Base-by-base conservation (phyloP, 1,284 basidiomycete species). In the Apiotrichum siamense region DNA sequence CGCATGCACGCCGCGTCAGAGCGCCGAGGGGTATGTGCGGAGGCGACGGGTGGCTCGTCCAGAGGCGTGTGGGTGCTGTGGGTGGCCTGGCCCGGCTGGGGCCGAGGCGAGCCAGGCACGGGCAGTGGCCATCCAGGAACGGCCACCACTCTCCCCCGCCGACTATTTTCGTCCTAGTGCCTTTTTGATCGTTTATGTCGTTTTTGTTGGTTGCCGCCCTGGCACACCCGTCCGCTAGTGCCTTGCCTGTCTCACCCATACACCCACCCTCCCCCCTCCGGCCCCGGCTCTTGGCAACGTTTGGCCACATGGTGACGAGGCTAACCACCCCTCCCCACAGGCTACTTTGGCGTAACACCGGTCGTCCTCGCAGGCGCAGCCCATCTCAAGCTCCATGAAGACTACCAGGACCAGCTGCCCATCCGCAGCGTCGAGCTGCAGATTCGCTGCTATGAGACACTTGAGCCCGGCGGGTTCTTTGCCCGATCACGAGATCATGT, bases 311-410 rank as follows among this genome's bases (percentile, higher is more conserved):
- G 32, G 54, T 62, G 33, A 60, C 52, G 10, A 21, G 3, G n/a
- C n/a, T n/a, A n/a, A n/a, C n/a, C n/a, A n/a, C n/a, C n/a, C n/a
- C n/a, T n/a, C n/a, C 40, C 45, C 29, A 13, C 42, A 72, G 69
- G 69, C 29, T 60, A 67, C 48, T 64, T 68, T 49, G 69, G 69
- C n/a, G 55, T 70, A 6, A 62, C 66, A 11, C 62, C 65, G 3
- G 68, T 72, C 35, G 37, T 56, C 24, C 26, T 69, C 18, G 32
- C 47, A 3, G 69, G 69, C 23, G 51, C 50, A 5, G 46, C 60
- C 27, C 47, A 45, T 24, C 57, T 64, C 27, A 58, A 58, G 44
- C 50, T 64, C 3, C 9, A 25, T 2, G 56, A 56, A 5, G 54
- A 55, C 7, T 54, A 58, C 12, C 48, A 44, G 41, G 44, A 52